Percentiles rank a stretch among this genome's conserved stretches.
Conservation (phyloP, 495 filamentous ascomycete species). For the Platismatia glauca region DNA sequence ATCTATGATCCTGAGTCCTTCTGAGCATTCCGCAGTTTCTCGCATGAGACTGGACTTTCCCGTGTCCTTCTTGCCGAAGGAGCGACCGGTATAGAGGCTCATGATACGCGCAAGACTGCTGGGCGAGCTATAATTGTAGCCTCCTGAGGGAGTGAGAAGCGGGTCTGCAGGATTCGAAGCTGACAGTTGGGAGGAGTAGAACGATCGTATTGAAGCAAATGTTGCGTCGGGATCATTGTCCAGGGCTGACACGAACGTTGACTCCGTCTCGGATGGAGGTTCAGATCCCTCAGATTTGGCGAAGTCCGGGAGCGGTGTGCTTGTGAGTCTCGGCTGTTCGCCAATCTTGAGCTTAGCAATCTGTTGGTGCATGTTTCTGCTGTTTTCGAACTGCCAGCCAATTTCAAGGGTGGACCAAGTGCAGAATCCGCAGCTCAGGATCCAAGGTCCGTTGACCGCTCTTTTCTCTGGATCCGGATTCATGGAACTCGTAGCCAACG, state of each 20-base stretch:
- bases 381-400: conserved; percentile 81
- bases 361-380: conserved; percentile 75
- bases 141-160: conserved; percentile 39
- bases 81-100: conserved; percentile 70
- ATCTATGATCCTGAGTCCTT: conserved; percentile 54
- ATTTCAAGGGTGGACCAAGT: conserved; percentile 85
- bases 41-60: conserved; percentile 62
- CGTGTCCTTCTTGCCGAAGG: conserved; percentile 56
- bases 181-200: conserved; percentile 63
- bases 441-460: conserved; percentile 53
- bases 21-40: conserved; percentile 57
- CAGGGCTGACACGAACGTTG: conserved; percentile 25
- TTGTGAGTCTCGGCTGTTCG: conserved; percentile 23
- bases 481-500: conserved; percentile 62
- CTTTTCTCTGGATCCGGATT: conserved; percentile 43
- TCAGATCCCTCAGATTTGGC: background rate
- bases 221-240: conserved; percentile 33
- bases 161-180: conserved; percentile 46
- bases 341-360: conserved; percentile 41
- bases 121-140: conserved; percentile 66
- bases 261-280: conserved; percentile 1
- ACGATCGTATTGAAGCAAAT: conserved; percentile 52
- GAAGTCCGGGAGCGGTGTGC: background rate
- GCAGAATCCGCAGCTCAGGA: conserved; percentile 80
- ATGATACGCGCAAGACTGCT: conserved; percentile 78